Evolutionary conservation across 2,329 filamentous ascomycete species (phyloP), one percentile per base, ranked within the genome.

Genomic region (Ceratocystiopsis sp.): DNA sequence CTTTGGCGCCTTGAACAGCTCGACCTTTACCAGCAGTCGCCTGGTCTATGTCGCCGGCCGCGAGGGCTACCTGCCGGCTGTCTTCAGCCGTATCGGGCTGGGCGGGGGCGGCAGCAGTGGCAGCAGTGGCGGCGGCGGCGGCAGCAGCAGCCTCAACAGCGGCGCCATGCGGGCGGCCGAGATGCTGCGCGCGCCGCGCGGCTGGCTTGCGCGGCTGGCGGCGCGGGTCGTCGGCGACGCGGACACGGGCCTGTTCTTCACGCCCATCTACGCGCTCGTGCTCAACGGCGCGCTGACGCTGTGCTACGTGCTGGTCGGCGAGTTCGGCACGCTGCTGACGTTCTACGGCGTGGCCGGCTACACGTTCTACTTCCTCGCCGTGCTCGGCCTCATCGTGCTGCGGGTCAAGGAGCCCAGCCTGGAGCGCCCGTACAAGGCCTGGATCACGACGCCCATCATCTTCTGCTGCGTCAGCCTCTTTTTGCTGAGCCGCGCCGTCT

Each of bases 391-490:
- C 40, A 95, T 98, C 49, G 74, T 98, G 42, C 68, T 98, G 48
- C 73, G 91, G 29, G 84, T 96, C 29, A 74, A 73, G 48, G 91
- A 98, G 59, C 91, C 91, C 4, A 69, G 79, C 48, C 70, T 98
- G 38, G 86, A 95, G 59, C 67, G 91, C 21, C 89, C 91, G 1
- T 98, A 98, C 62, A 80, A 78, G 58, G 94, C 87, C 3, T 98
- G 89, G 91, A 94, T 98, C 55, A 81, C 80, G 1, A 98, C 91
- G 3, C 91, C 91, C 12, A 89, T 98, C 50, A 89, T 95, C 45
- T 98, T 98, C 59, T 98, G 91, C 70, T 98, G 91, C 56, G 91
- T 98, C 35, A 93, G 84, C 57, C 61, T 98, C 50, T 98, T 98
- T 57, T 61, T 98, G 50, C 72, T 98, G 37, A 87, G 78, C 55